phyloP scores from a whole-genome alignment of 1,284 basidiomycete species.

The Trichosporon inkin region DNA sequence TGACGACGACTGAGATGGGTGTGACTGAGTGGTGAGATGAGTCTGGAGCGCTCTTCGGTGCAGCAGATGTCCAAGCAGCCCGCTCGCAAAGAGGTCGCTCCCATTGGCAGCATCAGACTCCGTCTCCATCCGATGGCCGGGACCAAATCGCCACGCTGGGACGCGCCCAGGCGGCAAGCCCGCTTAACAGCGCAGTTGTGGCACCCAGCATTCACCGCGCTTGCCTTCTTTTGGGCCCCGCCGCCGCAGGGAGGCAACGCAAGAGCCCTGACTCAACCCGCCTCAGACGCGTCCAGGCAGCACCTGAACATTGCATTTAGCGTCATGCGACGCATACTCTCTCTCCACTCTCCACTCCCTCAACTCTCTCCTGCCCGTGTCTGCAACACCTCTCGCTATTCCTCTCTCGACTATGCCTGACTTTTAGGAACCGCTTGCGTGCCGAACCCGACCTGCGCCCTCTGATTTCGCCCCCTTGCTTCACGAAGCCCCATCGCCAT shows the following conservation, averaged over 20 bases:
- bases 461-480: not conserved
- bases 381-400: not conserved
- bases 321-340: not conserved
- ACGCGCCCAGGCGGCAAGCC: not conserved
- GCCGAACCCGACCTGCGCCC: not conserved
- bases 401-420: not conserved
- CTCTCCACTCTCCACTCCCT: too few relatives aligned
- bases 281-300: not conserved
- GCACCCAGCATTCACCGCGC: not conserved
- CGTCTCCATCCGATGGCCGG: slow-evolving; percentile 1
- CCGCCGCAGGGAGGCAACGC: not conserved
- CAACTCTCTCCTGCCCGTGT: too few relatives aligned
- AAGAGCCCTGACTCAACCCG: slow-evolving; percentile 2
- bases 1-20: slow-evolving; percentile 12
- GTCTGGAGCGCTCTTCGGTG: not conserved
- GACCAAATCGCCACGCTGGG: slow-evolving; percentile 1
- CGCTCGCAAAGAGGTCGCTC: slow-evolving; percentile 8
- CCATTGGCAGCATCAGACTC: slow-evolving; percentile 8
- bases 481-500: not conserved
- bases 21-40: slow-evolving; percentile 14
- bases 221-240: slow-evolving; percentile 1
- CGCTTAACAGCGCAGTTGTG: not conserved
- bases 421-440: not conserved
- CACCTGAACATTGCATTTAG: slow-evolving; percentile 2
- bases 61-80: slow-evolving; percentile 3